Conservation (phyloP, 306 rosid species). For the Ceratonia siliqua region DNA sequence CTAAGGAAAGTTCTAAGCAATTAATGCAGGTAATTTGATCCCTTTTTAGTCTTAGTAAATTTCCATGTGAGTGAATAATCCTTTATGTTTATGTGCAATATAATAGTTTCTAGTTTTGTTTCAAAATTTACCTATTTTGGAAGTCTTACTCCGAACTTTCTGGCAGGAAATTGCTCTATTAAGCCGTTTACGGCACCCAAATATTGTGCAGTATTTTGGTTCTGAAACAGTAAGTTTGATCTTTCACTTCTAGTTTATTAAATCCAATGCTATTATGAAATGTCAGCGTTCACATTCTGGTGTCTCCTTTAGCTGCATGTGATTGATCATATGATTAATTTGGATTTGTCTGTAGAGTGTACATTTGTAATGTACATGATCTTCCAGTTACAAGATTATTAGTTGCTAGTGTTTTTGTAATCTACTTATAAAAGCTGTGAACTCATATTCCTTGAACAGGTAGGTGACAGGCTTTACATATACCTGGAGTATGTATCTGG, state of each 20-base stretch:
- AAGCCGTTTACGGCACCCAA: constrained; percentile 95
- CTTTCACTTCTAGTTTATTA: constrained; percentile 22
- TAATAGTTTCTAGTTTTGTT: constrained; percentile 37
- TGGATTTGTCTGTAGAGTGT: not conserved
- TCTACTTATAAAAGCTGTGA: constrained; percentile 34
- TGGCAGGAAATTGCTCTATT: constrained; percentile 86
- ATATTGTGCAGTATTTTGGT: constrained; percentile 96
- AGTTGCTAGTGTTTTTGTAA: constrained; percentile 19
- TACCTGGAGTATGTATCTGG: constrained; percentile 98
- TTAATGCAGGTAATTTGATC: constrained; percentile 72
- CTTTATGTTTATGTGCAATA: constrained; percentile 8
- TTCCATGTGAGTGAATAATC: not conserved
- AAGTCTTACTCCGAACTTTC: constrained; percentile 38
- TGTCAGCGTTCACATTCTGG: constrained; percentile 22
- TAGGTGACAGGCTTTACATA: constrained; percentile 84
- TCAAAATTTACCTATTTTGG: constrained; percentile 24
- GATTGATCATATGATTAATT: not conserved
- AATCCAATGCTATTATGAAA: not conserved
- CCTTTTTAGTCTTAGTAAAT: constrained; percentile 10
- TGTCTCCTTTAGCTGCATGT: constrained; percentile 12
- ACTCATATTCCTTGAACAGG: constrained; percentile 55
- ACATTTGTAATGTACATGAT: constrained; percentile 10
- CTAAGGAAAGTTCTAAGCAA: constrained; percentile 94
- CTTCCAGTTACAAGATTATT: constrained; percentile 16
- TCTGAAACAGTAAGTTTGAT: constrained; percentile 75